phyloP scores from a whole-genome alignment of 1,139 yeast genomes.

The Meyerozyma carpophila region DNA sequence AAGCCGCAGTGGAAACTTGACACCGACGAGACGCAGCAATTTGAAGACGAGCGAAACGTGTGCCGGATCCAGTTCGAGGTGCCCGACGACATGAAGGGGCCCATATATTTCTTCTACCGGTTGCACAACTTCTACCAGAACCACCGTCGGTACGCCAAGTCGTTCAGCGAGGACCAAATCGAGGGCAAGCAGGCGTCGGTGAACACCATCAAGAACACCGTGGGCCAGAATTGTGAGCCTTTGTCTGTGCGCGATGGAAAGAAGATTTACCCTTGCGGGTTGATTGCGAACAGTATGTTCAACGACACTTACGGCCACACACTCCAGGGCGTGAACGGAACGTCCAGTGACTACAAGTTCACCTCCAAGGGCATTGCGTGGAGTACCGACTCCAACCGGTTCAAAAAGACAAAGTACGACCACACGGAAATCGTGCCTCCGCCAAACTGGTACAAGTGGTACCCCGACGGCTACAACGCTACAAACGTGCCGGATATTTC shows the following conservation, averaged over 20 bases:
- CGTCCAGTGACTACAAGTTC: constrained; percentile 51
- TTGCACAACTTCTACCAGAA: constrained; percentile 83
- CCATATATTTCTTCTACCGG: constrained; percentile 75
- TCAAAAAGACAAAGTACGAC: constrained; percentile 71
- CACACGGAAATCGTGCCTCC: constrained; percentile 83
- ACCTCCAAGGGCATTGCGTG: constrained; percentile 77
- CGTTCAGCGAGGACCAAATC: constrained; percentile 86
- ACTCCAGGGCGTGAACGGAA: constrained; percentile 45
- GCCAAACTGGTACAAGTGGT: constrained; percentile 83
- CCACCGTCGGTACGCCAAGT: constrained; percentile 89
- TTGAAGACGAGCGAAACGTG: constrained; percentile 53
- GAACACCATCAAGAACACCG: constrained; percentile 53
- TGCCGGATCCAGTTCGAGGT: constrained; percentile 75
- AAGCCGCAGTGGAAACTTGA: constrained; percentile 66
- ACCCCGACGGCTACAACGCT: constrained; percentile 85
- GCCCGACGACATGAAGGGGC: constrained; percentile 70
- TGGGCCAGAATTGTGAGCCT: constrained; percentile 88
- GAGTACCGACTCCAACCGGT: constrained; percentile 74
- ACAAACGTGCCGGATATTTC: constrained; percentile 79
- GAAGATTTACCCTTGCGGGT: constrained; percentile 86
- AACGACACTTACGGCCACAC: constrained; percentile 70
- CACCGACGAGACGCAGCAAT: constrained; percentile 44
- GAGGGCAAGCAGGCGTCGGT: constrained; percentile 65
- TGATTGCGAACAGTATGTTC: constrained; percentile 88
- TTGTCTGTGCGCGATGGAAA: constrained; percentile 52